Percentiles rank a stretch among this genome's conserved stretches.
These are phyloP conservation scores for Hanseniaspora pseudoguilliermondii DNA, from an alignment of 805 yeast genomes.

Conservation along the genomic window DNA sequence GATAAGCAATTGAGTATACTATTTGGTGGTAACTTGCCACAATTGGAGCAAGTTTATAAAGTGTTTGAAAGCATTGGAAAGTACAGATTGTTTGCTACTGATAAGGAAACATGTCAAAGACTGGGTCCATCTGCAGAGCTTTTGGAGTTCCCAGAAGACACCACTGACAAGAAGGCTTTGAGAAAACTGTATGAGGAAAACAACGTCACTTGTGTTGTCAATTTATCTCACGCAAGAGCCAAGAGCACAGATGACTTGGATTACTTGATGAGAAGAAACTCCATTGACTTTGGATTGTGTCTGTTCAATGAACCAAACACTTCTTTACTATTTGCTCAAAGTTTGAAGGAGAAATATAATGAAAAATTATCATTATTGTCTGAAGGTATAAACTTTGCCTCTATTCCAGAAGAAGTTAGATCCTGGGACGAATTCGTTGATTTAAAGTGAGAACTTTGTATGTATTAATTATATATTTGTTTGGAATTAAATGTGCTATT, in stretches of 20 bases:
- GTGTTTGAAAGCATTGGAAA: constrained; percentile 55
- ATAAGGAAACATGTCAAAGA: constrained; percentile 49
- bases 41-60: constrained; percentile 62
- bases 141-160: constrained; percentile 70
- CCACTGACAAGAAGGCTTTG: constrained; percentile 54
- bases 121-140: constrained; percentile 47
- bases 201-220: constrained; percentile 78
- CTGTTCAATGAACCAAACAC: constrained; percentile 95
- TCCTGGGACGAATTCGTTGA: constrained; percentile 83
- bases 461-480: not conserved
- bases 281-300: constrained; percentile 94
- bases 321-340: constrained; percentile 70
- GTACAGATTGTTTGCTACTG: constrained; percentile 69
- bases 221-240: constrained; percentile 83
- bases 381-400: constrained; percentile 31
- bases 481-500: too few relatives aligned
- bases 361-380: constrained; percentile 34
- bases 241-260: constrained; percentile 74
- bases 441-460: not conserved
- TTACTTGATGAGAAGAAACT: constrained; percentile 97
- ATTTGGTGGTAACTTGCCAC: constrained; percentile 84
- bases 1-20: constrained; percentile 42
- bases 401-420: constrained; percentile 71
- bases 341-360: constrained; percentile 59
- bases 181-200: constrained; percentile 86